A percentile compares a stretch with the other conserved stretches of the same genome.
phyloP scores from a whole-genome alignment of 441 rosid genomes.

The Croton laevigatus region DNA sequence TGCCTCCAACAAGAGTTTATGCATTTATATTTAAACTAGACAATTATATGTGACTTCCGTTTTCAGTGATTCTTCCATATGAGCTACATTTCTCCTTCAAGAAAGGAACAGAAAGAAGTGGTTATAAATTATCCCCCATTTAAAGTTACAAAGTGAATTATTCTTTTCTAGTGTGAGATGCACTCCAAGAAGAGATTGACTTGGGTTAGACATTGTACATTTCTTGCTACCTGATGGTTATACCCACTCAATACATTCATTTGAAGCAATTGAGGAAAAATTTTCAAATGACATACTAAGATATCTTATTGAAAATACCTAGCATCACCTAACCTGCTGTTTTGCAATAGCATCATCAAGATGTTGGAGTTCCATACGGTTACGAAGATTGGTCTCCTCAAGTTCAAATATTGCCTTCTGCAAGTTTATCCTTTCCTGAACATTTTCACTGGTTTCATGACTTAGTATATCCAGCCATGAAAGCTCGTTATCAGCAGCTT shows the following conservation, averaged over 20 bases:
- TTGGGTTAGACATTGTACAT: neutral
- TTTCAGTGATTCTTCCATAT: neutral
- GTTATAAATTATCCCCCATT: neutral
- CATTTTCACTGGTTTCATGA: conserved; percentile 93
- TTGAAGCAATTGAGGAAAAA: no score
- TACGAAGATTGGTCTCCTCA: conserved; percentile 78
- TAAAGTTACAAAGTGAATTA: neutral
- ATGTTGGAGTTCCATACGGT: conserved; percentile 76
- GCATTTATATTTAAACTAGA: neutral
- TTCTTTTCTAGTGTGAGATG: neutral
- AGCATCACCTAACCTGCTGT: conserved; percentile 54
- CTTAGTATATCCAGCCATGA: conserved; percentile 88
- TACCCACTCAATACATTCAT: neutral
- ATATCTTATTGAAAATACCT: neutral
- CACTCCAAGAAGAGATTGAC: neutral
- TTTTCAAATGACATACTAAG: neutral
- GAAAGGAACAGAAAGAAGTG: neutral
- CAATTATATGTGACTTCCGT: neutral
- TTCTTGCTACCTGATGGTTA: neutral
- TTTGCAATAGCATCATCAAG: conserved; percentile 89
- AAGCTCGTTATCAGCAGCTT: conserved; percentile 75
- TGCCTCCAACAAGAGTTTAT: neutral
- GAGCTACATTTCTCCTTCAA: neutral
- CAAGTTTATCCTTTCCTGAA: conserved; percentile 88
- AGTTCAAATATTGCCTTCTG: conserved; percentile 95